Evolutionary conservation across 495 filamentous ascomycete species (phyloP).

Genomic region (Hypoxylon perforatum): DNA sequence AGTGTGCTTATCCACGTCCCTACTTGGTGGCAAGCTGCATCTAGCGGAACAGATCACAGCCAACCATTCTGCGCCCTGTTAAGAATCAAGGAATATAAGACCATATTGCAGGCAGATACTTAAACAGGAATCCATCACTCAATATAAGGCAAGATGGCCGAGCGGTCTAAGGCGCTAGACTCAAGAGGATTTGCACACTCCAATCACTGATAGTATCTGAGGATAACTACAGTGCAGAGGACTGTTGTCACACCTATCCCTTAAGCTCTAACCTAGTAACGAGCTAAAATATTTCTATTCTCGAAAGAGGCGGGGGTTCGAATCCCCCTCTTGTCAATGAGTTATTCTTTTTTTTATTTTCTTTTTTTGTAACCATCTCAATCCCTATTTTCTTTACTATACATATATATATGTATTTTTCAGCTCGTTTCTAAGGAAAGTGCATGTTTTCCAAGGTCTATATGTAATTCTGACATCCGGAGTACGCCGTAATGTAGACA

Average conservation of each 20-base stretch:
- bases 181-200: conserved; percentile 22
- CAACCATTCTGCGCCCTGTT: background rate
- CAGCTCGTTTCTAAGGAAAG: too few species aligned
- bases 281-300: conserved; percentile 33
- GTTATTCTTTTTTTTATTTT: background rate
- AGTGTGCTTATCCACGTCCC: too few species aligned
- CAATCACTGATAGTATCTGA: conserved; percentile 4
- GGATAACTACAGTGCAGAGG: too few species aligned
- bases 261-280: too few species aligned
- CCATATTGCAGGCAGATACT: background rate
- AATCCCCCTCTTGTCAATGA: conserved; percentile 32
- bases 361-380: background rate
- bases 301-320: conserved; percentile 31
- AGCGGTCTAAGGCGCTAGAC: conserved; percentile 40
- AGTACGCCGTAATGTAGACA: too few species aligned
- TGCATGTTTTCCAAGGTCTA: too few species aligned
- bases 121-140: background rate
- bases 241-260: too few species aligned
- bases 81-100: background rate
- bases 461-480: too few species aligned
- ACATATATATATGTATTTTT: too few species aligned
- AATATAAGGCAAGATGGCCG: conserved; percentile 28
- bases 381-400: too few species aligned
- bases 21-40: too few species aligned
- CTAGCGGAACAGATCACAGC: background rate